Conservation (phyloP, 169 alveolate genomes). For the Cryptosporidium andersoni region DNA sequence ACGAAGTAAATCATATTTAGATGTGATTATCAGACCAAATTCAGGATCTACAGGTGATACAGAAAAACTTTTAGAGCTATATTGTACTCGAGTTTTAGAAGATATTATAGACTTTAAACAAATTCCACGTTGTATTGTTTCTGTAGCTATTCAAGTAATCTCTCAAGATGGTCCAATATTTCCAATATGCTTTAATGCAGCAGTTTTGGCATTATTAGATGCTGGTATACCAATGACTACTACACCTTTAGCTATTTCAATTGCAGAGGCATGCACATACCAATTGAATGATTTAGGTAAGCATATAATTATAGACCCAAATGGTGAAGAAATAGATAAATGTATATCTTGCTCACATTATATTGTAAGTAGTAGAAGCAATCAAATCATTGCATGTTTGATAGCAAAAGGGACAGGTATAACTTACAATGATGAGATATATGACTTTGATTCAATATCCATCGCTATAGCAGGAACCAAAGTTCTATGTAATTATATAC, state of each 20-base stretch:
- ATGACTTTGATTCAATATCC: constrained; percentile 8
- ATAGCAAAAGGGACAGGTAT: constrained; percentile 39
- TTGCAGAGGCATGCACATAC: constrained; percentile 49
- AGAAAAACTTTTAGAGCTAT: constrained; percentile 27
- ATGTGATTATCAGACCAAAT: constrained; percentile 40
- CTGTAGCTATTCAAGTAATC: constrained; percentile 42
- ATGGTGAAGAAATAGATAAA: constrained; percentile 17
- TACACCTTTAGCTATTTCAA: constrained; percentile 43
- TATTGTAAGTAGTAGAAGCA: constrained; percentile 15
- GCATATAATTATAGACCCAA: constrained; percentile 43
- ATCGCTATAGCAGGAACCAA: constrained; percentile 48
- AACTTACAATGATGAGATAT: constrained; percentile 16
- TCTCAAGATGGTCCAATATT: constrained; percentile 65
- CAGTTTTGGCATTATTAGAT: constrained; percentile 55
- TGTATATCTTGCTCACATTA: constrained; percentile 43
- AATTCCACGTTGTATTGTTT: constrained; percentile 39
- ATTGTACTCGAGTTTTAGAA: constrained; percentile 19
- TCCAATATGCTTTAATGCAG: constrained; percentile 49
- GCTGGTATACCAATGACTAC: constrained; percentile 46
- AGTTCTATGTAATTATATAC: background rate
- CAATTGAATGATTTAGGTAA: background rate
- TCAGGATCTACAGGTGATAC: constrained; percentile 18
- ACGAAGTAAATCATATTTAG: constrained; percentile 29
- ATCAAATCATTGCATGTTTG: constrained; percentile 25
- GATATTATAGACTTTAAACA: constrained; percentile 39